These are phyloP conservation scores for Cladophialophora exuberans DNA, from an alignment of 2,329 filamentous ascomycete species.

Conservation along the genomic window DNA sequence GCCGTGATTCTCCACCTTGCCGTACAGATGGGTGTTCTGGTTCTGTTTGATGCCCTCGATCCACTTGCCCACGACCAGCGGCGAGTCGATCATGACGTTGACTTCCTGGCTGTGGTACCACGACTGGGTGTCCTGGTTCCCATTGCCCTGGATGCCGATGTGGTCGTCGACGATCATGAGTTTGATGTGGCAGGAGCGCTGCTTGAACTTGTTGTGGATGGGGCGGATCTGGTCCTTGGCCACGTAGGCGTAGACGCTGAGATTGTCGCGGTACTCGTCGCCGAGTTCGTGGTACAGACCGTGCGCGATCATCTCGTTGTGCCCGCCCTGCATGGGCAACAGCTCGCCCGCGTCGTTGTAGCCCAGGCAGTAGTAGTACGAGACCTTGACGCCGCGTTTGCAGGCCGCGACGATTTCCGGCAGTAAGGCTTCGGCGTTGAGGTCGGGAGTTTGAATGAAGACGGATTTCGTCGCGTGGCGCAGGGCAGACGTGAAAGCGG, in stretches of 20 bases:
- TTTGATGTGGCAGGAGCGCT: slow-evolving; percentile 75
- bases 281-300: slow-evolving; percentile 63
- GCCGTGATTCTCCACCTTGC: slow-evolving; percentile 47
- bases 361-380: slow-evolving; percentile 73
- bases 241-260: slow-evolving; percentile 72
- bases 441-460: slow-evolving; percentile 78
- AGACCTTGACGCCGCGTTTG: slow-evolving; percentile 68
- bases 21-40: slow-evolving; percentile 67
- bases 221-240: slow-evolving; percentile 72
- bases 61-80: slow-evolving; percentile 65
- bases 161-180: slow-evolving; percentile 72
- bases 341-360: slow-evolving; percentile 81
- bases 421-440: slow-evolving; percentile 72
- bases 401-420: slow-evolving; percentile 66
- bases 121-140: slow-evolving; percentile 79
- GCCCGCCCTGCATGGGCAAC: slow-evolving; percentile 74
- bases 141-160: slow-evolving; percentile 71
- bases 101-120: slow-evolving; percentile 80
- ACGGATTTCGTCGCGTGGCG: slow-evolving; percentile 64
- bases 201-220: slow-evolving; percentile 67
- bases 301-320: slow-evolving; percentile 71
- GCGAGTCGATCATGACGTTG: slow-evolving; percentile 73
- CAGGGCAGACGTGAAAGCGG: slow-evolving; percentile 71
- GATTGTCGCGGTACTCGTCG: slow-evolving; percentile 48
- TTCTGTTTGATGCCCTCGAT: slow-evolving; percentile 64